Conservation (phyloP, 2,329 filamentous ascomycete species). For the Domatiomyces globalis region DNA sequence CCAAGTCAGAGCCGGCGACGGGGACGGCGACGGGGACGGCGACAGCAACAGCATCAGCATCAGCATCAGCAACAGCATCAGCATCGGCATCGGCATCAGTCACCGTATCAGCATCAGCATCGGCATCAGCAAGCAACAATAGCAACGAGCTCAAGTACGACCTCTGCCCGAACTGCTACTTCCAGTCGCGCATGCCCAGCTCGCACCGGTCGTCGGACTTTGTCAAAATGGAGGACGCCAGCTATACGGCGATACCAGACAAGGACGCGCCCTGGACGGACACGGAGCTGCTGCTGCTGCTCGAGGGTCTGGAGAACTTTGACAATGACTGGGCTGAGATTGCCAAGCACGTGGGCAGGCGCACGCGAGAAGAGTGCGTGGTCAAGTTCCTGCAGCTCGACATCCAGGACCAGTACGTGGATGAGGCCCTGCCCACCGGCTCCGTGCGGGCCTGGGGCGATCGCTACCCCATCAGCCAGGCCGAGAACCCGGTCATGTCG, state of each 20-base stretch:
- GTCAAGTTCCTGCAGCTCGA: constrained; percentile 91
- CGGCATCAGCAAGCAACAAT: constrained; percentile 35
- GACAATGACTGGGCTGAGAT: constrained; percentile 95
- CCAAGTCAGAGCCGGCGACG: constrained; percentile 44
- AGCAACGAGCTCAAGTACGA: constrained; percentile 58
- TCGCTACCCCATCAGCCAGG: constrained; percentile 75
- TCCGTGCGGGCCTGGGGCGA: constrained; percentile 59
- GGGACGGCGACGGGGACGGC: too few species aligned
- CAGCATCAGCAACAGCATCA: constrained; percentile 20
- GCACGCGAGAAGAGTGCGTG: constrained; percentile 89
- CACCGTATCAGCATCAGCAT: too few species aligned
- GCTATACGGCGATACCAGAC: constrained; percentile 63
- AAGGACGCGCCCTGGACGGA: constrained; percentile 84
- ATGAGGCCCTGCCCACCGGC: constrained; percentile 52
- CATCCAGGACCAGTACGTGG: constrained; percentile 93
- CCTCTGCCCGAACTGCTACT: constrained; percentile 79
- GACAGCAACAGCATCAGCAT: too few species aligned
- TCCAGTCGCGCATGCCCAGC: constrained; percentile 67
- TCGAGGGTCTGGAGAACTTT: constrained; percentile 83
- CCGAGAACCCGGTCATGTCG: constrained; percentile 92
- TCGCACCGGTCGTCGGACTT: constrained; percentile 71
- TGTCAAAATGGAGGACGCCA: constrained; percentile 76
- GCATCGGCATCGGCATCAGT: constrained; percentile 14
- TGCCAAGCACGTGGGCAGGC: constrained; percentile 78
- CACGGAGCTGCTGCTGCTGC: constrained; percentile 69